A percentile compares a stretch with the other conserved stretches of the same genome.
Evolutionary conservation across 2,329 filamentous ascomycete genomes (phyloP).

Genomic region (Sordariomycetes sp.): DNA sequence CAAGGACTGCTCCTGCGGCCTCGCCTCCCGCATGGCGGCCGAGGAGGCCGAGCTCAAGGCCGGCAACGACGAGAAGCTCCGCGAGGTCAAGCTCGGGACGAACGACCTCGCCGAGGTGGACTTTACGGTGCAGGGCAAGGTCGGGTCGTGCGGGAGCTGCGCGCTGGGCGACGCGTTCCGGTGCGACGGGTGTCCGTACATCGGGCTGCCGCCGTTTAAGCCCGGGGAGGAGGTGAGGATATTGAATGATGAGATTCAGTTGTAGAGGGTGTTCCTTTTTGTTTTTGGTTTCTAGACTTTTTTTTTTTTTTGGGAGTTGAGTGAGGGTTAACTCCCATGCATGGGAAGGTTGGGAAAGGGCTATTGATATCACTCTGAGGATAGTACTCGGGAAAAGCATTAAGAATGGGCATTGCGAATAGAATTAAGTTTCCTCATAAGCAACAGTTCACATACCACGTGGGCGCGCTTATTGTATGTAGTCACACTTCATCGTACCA

Average conservation of each 20-base stretch:
- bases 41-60: constrained; percentile 66
- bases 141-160: constrained; percentile 89
- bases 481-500: too few relatives aligned
- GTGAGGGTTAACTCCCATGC: too few relatives aligned
- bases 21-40: constrained; percentile 73
- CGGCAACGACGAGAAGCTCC: constrained; percentile 51
- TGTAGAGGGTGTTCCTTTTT: constrained; percentile 30
- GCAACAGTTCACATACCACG: too few relatives aligned
- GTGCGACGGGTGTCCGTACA: constrained; percentile 64
- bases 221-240: constrained; percentile 88
- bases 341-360: too few relatives aligned
- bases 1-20: constrained; percentile 94
- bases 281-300: too few relatives aligned
- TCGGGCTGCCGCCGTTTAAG: constrained; percentile 91
- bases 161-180: constrained; percentile 83
- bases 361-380: too few relatives aligned
- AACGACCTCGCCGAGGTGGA: constrained; percentile 84
- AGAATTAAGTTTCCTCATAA: too few relatives aligned
- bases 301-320: too few relatives aligned
- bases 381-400: too few relatives aligned
- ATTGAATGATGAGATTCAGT: constrained; percentile 73
- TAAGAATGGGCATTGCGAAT: too few relatives aligned
- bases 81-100: constrained; percentile 42
- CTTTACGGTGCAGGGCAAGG: constrained; percentile 95
- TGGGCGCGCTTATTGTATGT: too few relatives aligned